A percentile compares a stretch with the other conserved stretches of the same genome.
Conservation (phyloP, 164 flowering plant genomes). For the Nelumbo lutea region DNA sequence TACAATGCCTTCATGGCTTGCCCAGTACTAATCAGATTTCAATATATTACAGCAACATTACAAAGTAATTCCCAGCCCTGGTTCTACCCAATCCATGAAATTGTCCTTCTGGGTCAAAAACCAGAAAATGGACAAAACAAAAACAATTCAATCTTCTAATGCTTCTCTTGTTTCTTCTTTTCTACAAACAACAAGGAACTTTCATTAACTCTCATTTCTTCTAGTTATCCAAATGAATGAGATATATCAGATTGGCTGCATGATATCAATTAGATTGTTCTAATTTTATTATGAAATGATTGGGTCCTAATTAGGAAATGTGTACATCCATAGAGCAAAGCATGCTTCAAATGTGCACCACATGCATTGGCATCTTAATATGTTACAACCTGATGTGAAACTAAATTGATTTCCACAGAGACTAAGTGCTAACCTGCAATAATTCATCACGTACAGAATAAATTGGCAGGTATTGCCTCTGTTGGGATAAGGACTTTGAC, state of each 20-base stretch:
- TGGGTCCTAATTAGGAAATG: neutral
- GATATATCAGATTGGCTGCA: neutral
- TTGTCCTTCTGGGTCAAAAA: too few species aligned
- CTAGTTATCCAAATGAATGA: neutral
- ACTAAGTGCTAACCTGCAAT: conserved; percentile 54
- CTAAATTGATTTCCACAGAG: neutral
- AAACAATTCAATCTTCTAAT: too few species aligned
- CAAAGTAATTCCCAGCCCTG: too few species aligned
- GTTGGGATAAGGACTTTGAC: conserved; percentile 74
- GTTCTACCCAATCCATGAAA: too few species aligned
- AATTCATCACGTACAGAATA: conserved; percentile 88
- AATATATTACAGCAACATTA: too few species aligned
- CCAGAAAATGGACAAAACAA: too few species aligned
- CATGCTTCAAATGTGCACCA: neutral
- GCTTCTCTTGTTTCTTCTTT: too few species aligned
- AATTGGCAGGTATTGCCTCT: conserved; percentile 89
- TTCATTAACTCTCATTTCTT: too few species aligned
- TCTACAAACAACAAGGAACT: too few species aligned
- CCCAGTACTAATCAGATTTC: too few species aligned
- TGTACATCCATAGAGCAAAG: neutral
- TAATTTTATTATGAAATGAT: neutral
- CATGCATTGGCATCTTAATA: neutral
- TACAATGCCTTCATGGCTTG: too few species aligned
- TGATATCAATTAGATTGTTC: neutral
- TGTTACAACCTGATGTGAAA: neutral